A percentile compares a stretch with the other conserved stretches of the same genome.
Conservation (phyloP, 345 rosid genomes). For the Heritiera fomes region DNA sequence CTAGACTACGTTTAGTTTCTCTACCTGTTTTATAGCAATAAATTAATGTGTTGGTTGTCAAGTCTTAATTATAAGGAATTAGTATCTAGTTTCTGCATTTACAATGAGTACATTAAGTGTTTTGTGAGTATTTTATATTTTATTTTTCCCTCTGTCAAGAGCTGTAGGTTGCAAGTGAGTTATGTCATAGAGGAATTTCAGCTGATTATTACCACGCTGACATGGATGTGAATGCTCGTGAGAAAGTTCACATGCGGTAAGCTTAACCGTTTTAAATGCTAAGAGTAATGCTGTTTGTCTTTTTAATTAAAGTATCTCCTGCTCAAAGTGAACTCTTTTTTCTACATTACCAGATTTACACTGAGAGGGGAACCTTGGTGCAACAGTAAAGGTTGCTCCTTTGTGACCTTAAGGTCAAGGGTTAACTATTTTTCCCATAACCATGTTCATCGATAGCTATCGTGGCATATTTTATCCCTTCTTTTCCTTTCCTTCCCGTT, state of each 20-base stretch:
- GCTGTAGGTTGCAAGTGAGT: constrained; percentile 77
- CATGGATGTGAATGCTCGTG: constrained; percentile 84
- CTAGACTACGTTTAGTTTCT: background rate
- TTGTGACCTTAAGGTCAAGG: too few relatives aligned
- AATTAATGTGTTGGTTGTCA: background rate
- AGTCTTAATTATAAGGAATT: background rate
- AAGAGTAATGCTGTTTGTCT: background rate
- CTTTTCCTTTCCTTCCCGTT: background rate
- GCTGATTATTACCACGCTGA: constrained; percentile 94
- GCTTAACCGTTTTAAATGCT: constrained; percentile 5
- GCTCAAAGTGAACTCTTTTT: background rate
- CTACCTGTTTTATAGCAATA: background rate
- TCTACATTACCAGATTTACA: background rate
- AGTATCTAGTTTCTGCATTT: background rate
- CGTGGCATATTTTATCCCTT: background rate
- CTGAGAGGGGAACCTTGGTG: too few relatives aligned
- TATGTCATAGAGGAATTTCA: constrained; percentile 70
- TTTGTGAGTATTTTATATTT: constrained; percentile 7
- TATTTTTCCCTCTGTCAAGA: constrained; percentile 25
- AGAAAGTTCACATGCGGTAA: constrained; percentile 83
- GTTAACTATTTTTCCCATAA: background rate
- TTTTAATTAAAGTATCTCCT: background rate
- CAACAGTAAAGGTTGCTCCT: too few relatives aligned
- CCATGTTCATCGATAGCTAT: background rate
- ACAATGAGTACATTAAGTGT: background rate